These are phyloP conservation scores for Xylaria sp. DNA, from an alignment of 2,329 filamentous ascomycete species.

Conservation along the genomic window DNA sequence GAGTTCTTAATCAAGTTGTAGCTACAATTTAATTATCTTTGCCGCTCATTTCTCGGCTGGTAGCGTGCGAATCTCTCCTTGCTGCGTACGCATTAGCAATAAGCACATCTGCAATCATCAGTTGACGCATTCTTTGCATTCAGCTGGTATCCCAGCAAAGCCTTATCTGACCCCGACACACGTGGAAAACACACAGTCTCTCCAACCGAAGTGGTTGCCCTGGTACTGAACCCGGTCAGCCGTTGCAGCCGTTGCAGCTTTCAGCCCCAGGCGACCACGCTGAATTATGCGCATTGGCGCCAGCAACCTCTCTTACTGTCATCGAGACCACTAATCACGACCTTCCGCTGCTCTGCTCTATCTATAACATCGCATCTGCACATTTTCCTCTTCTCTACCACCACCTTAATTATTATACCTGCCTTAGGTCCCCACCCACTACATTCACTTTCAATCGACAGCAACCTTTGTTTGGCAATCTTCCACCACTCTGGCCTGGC, in stretches of 20 bases:
- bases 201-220: conserved; percentile 11
- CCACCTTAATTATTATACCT: conserved; percentile 1
- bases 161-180: conserved; percentile 8
- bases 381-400: not conserved
- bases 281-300: conserved; percentile 17
- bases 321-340: not conserved
- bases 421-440: not conserved
- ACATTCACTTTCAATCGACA: conserved; percentile 10
- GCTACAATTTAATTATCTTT: not conserved
- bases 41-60: not conserved
- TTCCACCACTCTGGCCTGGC: conserved; percentile 5
- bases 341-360: not conserved
- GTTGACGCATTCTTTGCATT: conserved; percentile 10
- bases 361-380: not conserved
- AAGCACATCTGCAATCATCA: conserved; percentile 7
- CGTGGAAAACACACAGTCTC: not conserved
- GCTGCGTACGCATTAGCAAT: not conserved
- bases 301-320: not conserved
- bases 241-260: conserved; percentile 10
- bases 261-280: conserved; percentile 13
- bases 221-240: conserved; percentile 1
- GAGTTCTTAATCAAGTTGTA: not conserved
- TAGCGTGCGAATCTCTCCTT: not conserved
- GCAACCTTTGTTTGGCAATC: conserved; percentile 26
- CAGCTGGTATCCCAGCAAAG: conserved; percentile 6